Evolutionary conservation across 169 alveolate species (phyloP), one percentile per base, ranked within the genome.

Genomic region (Plasmodium knowlesi): DNA sequence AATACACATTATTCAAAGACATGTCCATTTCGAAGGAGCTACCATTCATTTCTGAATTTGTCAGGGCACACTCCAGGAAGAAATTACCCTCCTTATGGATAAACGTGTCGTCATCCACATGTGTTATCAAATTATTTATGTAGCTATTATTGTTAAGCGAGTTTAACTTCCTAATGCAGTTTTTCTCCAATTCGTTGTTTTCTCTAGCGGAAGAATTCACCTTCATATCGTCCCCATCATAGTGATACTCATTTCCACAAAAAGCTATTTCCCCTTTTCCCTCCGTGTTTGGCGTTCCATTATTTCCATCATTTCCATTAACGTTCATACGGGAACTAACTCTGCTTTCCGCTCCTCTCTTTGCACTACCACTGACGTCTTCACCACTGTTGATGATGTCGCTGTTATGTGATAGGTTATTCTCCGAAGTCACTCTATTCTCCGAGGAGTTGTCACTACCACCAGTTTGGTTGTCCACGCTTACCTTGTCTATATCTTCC

Each of bases 21-120:
- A 43, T 25, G 8, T 89, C 94, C 94, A 89, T 78, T 39, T 89
- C 94, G 50, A 79, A 89, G 32, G 89, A 79, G 41, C 83, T 89
- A 32, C 89, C 82, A 32, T 89, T 89, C 28, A 61, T 61, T 79
- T 89, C 94, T 50, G 94, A 89, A 89, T 89, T 78, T 8, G 94
- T 70, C 19, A 89, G 50, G 46, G 82, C 83, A 25, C 94, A 89
- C 73, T 89, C 83, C 32, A 89, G 74, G 53, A 89, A 89, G 82
- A 89, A 89, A 43, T 89, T 89, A 5, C 94, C 89, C 73, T 89
- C 90, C 41, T 80, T 78, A 79, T 89, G 94, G 19, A 79, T 61
- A 57, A 61, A 89, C 32, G 94, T 78, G 32, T 89, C 94, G 67
- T 89, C 94, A 22, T 89, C 94, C 50, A 89, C 94, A 79, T 89